Base-by-base conservation (phyloP, 345 rosid species). In the Gynandropsis gynandra region DNA sequence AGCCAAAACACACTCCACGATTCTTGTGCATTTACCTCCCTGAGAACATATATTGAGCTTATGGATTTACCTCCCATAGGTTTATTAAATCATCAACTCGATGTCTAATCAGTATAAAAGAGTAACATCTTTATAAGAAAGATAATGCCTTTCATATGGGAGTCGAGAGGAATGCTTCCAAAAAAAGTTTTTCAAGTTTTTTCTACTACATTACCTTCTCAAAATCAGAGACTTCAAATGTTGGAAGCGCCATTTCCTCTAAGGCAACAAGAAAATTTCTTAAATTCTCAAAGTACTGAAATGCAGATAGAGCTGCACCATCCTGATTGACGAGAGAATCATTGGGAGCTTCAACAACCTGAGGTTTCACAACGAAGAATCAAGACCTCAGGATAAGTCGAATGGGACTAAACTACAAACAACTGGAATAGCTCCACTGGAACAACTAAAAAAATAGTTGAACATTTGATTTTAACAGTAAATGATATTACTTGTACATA, bases 251-350 rank as follows among this genome's bases (percentile, higher is more conserved):
- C 72, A 84, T 52, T 62, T 82, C 93, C 61, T 80, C 94, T 37
- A 72, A 68, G 50, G 85, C 82, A 32, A 76, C 83, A 50, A 84
- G 87, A 66, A 87, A 90, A 64, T 90, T 90, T 59, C 96, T 72
- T 16, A 90, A 77, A 62, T 90, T 90, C 63, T 90, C 98, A 64
- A 84, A 90, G 72, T 90, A 84, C 60, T 84, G 96, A 67, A 69
- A 87, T 43, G 85, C 96, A 14, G 98, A 90, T 47, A 90, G 75
- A 62, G 95, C 89, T 5, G 95, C 92, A 39, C 98, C 98, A 38
- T 90, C 98, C 5, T 86, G 87, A 19, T 70, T 72, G 47, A 67
- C 76, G 58, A 74, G 81, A 41, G 89, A 75, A 58, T 87, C 95
- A 61, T 74, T 57, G 6, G 85, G 85, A 50, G 83, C 80, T 67